Conservation (phyloP, 495 filamentous ascomycete species). For the Penicillium crystallinum region DNA sequence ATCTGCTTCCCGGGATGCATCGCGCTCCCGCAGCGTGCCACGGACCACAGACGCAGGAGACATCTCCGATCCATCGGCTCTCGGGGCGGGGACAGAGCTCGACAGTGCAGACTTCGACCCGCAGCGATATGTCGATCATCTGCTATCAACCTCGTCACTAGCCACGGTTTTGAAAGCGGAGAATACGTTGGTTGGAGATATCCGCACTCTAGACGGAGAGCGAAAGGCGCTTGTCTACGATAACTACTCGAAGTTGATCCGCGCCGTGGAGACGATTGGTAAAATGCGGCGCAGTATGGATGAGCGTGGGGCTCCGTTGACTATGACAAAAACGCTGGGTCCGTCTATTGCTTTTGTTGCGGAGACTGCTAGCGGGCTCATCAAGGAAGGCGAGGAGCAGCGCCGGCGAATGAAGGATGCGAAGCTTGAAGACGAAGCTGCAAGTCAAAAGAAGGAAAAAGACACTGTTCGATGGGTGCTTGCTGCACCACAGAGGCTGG, state of each 20-base stretch:
- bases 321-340: slow-evolving; percentile 59
- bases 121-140: slow-evolving; percentile 42
- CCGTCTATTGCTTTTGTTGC: slow-evolving; percentile 78
- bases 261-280: slow-evolving; percentile 90
- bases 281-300: slow-evolving; percentile 53
- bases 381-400: slow-evolving; percentile 46
- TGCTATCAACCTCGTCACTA: slow-evolving; percentile 52
- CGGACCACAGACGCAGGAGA: slow-evolving; percentile 37
- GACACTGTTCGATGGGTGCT: slow-evolving; percentile 71
- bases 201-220: slow-evolving; percentile 86
- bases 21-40: slow-evolving; percentile 36
- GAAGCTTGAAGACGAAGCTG: slow-evolving; percentile 26
- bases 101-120: slow-evolving; percentile 45
- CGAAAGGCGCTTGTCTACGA: slow-evolving; percentile 96
- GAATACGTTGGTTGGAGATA: slow-evolving; percentile 59
- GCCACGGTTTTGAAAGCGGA: slow-evolving; percentile 57
- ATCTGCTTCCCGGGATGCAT: slow-evolving; percentile 8
- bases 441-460: slow-evolving; percentile 48
- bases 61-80: slow-evolving; percentile 27
- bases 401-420: slow-evolving; percentile 33
- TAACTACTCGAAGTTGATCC: slow-evolving; percentile 94
- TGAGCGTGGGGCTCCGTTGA: slow-evolving; percentile 42
- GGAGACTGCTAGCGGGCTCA: slow-evolving; percentile 64
- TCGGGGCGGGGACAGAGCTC: slow-evolving; percentile 40
- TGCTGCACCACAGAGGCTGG: slow-evolving; percentile 48